These are phyloP conservation scores for Zalaria sp. DNA, from an alignment of 2,329 filamentous ascomycete genomes.

Conservation along the genomic window DNA sequence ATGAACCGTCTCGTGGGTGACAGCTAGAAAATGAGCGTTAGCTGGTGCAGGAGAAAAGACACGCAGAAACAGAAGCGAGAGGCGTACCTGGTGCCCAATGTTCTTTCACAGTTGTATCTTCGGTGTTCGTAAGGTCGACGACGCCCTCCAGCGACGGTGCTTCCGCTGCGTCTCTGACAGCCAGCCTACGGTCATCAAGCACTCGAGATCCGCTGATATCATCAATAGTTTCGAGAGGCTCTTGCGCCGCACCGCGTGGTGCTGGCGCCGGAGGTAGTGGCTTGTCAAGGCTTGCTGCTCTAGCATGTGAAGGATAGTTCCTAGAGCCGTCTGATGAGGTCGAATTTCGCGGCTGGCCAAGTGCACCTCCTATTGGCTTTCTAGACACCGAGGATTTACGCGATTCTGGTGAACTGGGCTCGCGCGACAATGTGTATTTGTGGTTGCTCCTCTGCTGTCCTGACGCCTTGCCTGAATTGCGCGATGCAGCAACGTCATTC, in stretches of 20 bases:
- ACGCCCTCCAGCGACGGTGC: slow-evolving; percentile 12
- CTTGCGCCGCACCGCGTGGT: neutral
- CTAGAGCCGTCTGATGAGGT: neutral
- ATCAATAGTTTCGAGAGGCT: neutral
- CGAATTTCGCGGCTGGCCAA: neutral
- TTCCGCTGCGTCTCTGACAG: slow-evolving; percentile 5
- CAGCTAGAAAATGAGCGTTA: slow-evolving; percentile 22
- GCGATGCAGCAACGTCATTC: slow-evolving; percentile 5
- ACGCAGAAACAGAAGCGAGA: neutral
- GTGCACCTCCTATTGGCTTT: neutral
- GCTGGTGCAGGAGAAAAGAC: neutral
- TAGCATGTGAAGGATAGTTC: neutral
- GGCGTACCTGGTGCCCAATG: slow-evolving; percentile 23
- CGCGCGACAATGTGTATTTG: neutral
- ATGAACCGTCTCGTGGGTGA: slow-evolving; percentile 35
- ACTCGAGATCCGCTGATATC: neutral
- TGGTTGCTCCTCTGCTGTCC: neutral
- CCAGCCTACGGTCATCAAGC: neutral
- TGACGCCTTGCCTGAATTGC: slow-evolving; percentile 5
- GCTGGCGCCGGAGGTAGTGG: slow-evolving; percentile 10
- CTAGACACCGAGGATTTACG: neutral
- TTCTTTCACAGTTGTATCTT: slow-evolving; percentile 23
- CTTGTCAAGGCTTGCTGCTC: slow-evolving; percentile 10
- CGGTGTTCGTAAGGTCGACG: slow-evolving; percentile 22
- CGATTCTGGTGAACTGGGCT: neutral